Base-by-base conservation (phyloP, 371 early-diverging fungal genomes). In the Spraguea lophii region DNA sequence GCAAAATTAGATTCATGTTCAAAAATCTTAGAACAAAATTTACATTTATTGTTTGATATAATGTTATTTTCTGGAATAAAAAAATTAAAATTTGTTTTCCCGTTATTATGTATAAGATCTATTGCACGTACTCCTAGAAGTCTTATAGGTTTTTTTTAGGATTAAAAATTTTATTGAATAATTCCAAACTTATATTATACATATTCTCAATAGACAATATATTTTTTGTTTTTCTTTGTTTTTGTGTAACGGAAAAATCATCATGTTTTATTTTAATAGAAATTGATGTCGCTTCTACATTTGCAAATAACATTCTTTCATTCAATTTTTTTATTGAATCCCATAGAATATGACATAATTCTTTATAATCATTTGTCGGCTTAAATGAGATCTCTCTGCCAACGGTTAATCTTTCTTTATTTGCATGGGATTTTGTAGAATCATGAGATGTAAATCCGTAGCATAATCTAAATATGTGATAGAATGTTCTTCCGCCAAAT, bases 401-500 rank as follows among this genome's bases (percentile, higher is more conserved):
- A 3, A 44, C 45, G 3, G 13, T 16, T 22, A 48, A 3, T 1
- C 10, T 30, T 35, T 32, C 23, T 3, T 37, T 15, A 1, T 34
- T 39, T 17, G 25, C 25, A n/a, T 10, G 3, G 1, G 20, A 2
- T 12, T 41, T 17, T 13, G 3, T 7, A 15, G n/a, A 16, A 1
- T 15, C 17, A 3, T 35, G 3, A 16, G 2, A 2, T 1, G 56
- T 51, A 15, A 62, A 16, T 3, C 62, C 62, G 23, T 49, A 52
- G 7, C 46, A 49, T 25, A 62, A 38, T 13, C 52, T 12, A 23
- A 57, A 43, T 19, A 62, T 30, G 24, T 45, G 36, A 1, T 21
- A n/a, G 26, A 57, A 57, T 27, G 57, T 56, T 55, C 54, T 57
- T 23, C 27, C 19, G 15, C 26, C 34, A 23, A 57, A 34, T 21